Base-by-base conservation (phyloP, 176 grass and related monocot species). In the Carex parvula region DNA sequence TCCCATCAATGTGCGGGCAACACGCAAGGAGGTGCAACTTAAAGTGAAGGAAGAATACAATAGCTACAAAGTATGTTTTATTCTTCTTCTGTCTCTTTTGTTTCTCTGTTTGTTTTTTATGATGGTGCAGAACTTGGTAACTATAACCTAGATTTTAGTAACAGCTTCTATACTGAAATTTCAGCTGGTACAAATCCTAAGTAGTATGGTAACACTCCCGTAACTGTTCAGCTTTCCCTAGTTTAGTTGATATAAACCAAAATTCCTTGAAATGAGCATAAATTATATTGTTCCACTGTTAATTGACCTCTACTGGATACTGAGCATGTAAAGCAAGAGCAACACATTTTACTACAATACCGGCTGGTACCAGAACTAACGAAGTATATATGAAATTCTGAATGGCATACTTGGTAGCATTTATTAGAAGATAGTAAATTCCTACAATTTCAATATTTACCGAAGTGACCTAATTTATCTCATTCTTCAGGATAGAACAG, bases 21-120 rank as follows among this genome's bases (percentile, higher is more conserved):
- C 64, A 39, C 91, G 92, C 79, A 99, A 99, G 60, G 96, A 99
- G 46, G 91, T 99, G 48, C 96, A 95, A 89, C 91, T 99, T 70
- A 95, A 95, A 80, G 96, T 98, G 89, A 98, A 98, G 80, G 91
- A 98, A 79, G 96, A 98, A 84, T 95, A 98, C 70, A 98, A 95
- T 72, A 95, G 86, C 85, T 98, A 98, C 82, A 93, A 93, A 86
- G 96, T 98, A 95, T 85, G 89, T 83, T 48, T 37, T 30, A 30
- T 69, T 18, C 21, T 83, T 69, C 24, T 83, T 30, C 14, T n/a
- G 8, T 48, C 21, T 77, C 50, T 32, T 30, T 55, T 5, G 54
- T 13, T 29, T 29, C 13, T 77, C 55, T 56, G 22, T 54, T 77
- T 56, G 21, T 26, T 77, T 26, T 62, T 26, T 62, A 62, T 24